Evolutionary conservation across 1,139 yeast species (phyloP).

Genomic region (Taphrina confusa): DNA sequence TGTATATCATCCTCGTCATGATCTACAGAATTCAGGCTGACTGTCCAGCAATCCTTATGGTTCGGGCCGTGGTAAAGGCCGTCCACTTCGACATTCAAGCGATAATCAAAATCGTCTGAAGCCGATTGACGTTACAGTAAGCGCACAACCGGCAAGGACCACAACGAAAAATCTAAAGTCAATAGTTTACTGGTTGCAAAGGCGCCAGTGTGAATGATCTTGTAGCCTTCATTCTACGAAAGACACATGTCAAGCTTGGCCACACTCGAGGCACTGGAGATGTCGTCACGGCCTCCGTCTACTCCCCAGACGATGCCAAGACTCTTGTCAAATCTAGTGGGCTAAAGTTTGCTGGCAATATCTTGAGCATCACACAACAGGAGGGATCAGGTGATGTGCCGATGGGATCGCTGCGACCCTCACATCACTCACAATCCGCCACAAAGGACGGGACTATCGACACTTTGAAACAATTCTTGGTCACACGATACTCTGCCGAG

Average conservation of each 20-base stretch:
- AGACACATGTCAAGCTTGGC: conserved; percentile 22
- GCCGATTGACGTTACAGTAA: conserved; percentile 17
- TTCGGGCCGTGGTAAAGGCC: conserved; percentile 21
- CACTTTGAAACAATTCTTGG: conserved; percentile 62
- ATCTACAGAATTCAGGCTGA: neutral
- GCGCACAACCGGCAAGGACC: neutral
- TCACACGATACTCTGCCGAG: conserved; percentile 65
- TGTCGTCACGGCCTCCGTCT: conserved; percentile 18
- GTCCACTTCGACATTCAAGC: conserved; percentile 2
- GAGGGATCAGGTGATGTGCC: conserved; percentile 36
- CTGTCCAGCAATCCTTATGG: conserved; percentile 34
- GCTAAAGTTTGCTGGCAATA: conserved; percentile 75
- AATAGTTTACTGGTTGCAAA: conserved; percentile 31
- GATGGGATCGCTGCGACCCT: conserved; percentile 2
- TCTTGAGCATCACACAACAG: conserved; percentile 47
- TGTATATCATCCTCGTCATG: conserved; percentile 13
- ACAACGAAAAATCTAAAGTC: neutral
- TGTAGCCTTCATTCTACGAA: conserved; percentile 33
- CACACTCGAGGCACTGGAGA: conserved; percentile 19
- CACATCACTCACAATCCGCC: conserved; percentile 33
- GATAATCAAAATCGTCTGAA: conserved; percentile 14
- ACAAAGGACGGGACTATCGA: conserved; percentile 56
- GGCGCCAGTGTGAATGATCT: conserved; percentile 34
- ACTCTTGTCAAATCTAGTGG: conserved; percentile 49
- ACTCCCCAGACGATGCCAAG: conserved; percentile 23